Evolutionary conservation across 192 early-diverging fungal genomes (phyloP).

Genomic region (Chytriomyces hyalinus): DNA sequence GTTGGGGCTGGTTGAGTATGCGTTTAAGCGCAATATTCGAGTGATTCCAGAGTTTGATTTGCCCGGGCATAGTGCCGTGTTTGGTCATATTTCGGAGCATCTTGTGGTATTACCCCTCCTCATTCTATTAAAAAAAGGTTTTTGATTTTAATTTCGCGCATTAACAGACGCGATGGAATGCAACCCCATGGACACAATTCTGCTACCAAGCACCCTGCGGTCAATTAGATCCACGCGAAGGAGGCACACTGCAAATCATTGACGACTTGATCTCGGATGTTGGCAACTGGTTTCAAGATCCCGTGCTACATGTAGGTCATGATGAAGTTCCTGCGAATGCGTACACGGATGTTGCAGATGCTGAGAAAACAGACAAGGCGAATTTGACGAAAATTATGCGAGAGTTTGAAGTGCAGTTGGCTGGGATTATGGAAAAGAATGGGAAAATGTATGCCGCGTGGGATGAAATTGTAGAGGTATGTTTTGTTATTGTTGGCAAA

Average conservation of each 20-base stretch:
- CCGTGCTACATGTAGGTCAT: conserved; percentile 69
- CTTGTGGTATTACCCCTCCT: conserved; percentile 22
- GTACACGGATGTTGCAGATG: conserved; percentile 1
- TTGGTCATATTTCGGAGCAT: conserved; percentile 14
- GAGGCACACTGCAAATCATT: conserved; percentile 67
- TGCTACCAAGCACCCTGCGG: conserved; percentile 73
- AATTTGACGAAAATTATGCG: conserved; percentile 4
- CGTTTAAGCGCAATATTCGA: conserved; percentile 71
- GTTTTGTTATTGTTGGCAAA: conserved; percentile 60
- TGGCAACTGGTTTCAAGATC: conserved; percentile 68
- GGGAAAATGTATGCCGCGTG: conserved; percentile 46
- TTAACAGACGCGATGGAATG: conserved; percentile 53
- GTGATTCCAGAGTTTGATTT: conserved; percentile 91
- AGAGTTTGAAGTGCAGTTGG: not conserved
- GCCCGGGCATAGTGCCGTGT: conserved; percentile 75
- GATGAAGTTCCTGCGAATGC: conserved; percentile 1
- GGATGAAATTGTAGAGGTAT: conserved; percentile 75
- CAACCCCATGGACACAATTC: conserved; percentile 61
- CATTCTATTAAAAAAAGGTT: not conserved
- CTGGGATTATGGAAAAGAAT: conserved; percentile 1
- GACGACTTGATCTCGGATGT: conserved; percentile 71
- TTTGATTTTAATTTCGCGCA: not conserved
- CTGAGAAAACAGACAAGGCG: not conserved
- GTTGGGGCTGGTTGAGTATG: conserved; percentile 69
- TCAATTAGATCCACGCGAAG: conserved; percentile 65